Conservation (phyloP, 768 basidiomycete genomes). For the Chiua virens region DNA sequence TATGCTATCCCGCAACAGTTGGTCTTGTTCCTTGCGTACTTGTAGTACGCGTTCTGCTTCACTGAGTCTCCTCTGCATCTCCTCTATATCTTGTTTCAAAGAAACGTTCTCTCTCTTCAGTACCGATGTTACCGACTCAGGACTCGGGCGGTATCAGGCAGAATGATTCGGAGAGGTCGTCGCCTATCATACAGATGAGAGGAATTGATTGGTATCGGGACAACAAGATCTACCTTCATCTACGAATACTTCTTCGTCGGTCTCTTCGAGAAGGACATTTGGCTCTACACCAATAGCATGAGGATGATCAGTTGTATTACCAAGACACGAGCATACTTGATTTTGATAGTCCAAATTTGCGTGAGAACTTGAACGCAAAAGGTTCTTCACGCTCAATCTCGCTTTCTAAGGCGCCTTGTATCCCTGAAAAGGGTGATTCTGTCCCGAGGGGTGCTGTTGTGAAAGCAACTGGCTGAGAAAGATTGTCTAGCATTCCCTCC, state of each 20-base stretch:
- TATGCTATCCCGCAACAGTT: constrained; percentile 79
- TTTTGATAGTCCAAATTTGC: constrained; percentile 35
- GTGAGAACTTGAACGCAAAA: constrained; percentile 55
- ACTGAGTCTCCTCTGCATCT: constrained; percentile 56
- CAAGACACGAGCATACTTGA: constrained; percentile 15
- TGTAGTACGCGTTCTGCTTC: constrained; percentile 64
- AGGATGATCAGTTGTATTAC: neutral
- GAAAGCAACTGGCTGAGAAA: constrained; percentile 80
- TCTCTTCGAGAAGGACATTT: constrained; percentile 37
- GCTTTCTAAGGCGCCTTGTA: constrained; percentile 54
- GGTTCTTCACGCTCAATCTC: constrained; percentile 72
- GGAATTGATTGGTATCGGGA: constrained; percentile 2
- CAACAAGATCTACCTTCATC: constrained; percentile 54
- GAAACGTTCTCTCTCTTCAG: constrained; percentile 67
- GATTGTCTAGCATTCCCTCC: constrained; percentile 82
- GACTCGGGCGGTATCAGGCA: constrained; percentile 67
- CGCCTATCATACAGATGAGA: constrained; percentile 37
- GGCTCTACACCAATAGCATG: constrained; percentile 20
- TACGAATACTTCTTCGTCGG: constrained; percentile 60
- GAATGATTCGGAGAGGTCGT: constrained; percentile 80
- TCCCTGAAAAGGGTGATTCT: constrained; percentile 26
- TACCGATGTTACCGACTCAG: constrained; percentile 45
- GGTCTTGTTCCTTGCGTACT: constrained; percentile 74
- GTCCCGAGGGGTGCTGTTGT: constrained; percentile 72
- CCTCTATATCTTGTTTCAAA: constrained; percentile 61